Evolutionary conservation across 257 asterid genomes (phyloP), one percentile per base, ranked within the genome.

Genomic region (Fraxinus anomala): DNA sequence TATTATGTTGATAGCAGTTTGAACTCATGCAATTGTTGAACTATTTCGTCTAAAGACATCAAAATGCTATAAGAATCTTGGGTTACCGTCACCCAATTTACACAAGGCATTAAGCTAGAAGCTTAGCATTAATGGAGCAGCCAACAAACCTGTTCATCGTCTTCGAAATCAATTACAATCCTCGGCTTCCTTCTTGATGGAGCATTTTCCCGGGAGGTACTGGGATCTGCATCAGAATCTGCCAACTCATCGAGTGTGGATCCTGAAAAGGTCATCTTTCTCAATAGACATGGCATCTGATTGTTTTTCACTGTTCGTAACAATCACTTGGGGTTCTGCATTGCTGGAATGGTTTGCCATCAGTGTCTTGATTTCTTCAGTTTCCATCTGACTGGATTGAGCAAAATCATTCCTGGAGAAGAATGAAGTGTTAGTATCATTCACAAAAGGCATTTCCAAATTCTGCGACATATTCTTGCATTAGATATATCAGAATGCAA

Each of bases 161-260:
- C 98, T 36, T 92, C 97, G 10, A 79, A 72, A 81, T 94, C 97
- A 70, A 92, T 79, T 36, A 94, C 87, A 93, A 92, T 89, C 83
- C 95, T 86, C 51, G 81, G 80, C 44, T 86, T 89, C 87, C 97
- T 91, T 83, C 97, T 92, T 9, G 84, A 65, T 30, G 74, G 81
- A 77, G 84, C 68, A n/a, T 70, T 49, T 31, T 76, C 82, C 72
- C 77, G 90, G 37, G 87, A 59, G 54, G 80, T 61, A 74, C 51
- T 72, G 19, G 77, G 76, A 34, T 82, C 80, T 5, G 49, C 92
- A 36, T 87, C 92, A 69, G 73, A 80, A 78, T 90, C 94, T 3
- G 81, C 83, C 76, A 89, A 69, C 66, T 87, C 76, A 39, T 86
- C 85, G 2, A 81, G 24, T 34, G 19, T 14, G 75, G 77, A 36